Conservation (phyloP, 106 monocot genomes). For the Hemerocallis citrina region DNA sequence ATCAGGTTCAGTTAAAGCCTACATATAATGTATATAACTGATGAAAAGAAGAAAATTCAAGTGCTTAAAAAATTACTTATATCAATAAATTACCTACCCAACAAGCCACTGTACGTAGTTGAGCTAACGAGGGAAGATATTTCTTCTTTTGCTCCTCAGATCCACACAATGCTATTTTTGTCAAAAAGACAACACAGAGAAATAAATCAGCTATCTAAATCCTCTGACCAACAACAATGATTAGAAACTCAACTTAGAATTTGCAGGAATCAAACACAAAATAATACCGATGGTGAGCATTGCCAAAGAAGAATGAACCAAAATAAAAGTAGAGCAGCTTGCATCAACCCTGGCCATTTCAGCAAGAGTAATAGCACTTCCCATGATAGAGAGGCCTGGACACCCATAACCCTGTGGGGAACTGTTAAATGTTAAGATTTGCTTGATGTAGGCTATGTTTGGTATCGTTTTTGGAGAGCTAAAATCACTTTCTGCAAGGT, state of each 20-base stretch:
- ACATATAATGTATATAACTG: conserved; percentile 4
- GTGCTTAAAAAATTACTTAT: not conserved
- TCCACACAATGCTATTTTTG: conserved; percentile 67
- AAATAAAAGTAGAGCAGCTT: conserved; percentile 83
- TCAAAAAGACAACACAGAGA: not conserved
- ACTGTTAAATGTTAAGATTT: too few species aligned
- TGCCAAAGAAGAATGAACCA: conserved; percentile 94
- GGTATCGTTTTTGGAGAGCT: too few species aligned
- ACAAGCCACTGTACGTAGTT: conserved; percentile 54
- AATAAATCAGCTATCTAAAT: not conserved
- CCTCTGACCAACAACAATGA: not conserved
- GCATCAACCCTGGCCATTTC: conserved; percentile 95
- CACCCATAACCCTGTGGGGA: conserved; percentile 78
- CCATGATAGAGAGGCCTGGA: conserved; percentile 74
- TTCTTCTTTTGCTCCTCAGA: conserved; percentile 87
- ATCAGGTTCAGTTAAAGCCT: conserved; percentile 94
- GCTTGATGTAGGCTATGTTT: too few species aligned
- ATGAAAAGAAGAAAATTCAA: not conserved
- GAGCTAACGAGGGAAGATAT: conserved; percentile 73
- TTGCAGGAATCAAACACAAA: not conserved
- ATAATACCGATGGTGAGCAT: conserved; percentile 85
- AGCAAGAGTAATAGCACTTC: conserved; percentile 53
- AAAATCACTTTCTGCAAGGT: too few species aligned
- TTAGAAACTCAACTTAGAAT: not conserved
- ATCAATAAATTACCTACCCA: conserved; percentile 47